Base-by-base conservation (phyloP, 1,139 yeast species). In the Barnettozyma hawaiiensis region DNA sequence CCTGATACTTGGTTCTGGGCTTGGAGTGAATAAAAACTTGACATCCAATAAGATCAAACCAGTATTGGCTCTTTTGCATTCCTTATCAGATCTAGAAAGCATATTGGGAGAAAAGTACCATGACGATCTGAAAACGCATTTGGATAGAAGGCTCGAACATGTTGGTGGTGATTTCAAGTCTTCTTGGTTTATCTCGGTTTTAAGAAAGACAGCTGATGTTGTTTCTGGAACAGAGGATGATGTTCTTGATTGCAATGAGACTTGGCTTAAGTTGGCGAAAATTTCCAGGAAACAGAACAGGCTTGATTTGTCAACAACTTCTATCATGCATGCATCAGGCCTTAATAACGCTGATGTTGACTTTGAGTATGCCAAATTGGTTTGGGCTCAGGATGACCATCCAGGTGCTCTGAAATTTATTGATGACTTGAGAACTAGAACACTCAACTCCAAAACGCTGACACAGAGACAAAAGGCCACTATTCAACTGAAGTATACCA, bases 381-480 rank as follows among this genome's bases (percentile, higher is more conserved):
- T 89, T 39, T 92, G 98, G 97, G 82, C 80, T 2, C 89, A 86
- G 58, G 96, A 95, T 1, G 94, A 87, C 49, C 89, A 81, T 49
- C 77, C 92, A 16, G 83, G 89, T 53, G 98, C 98, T 0, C 72
- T 92, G 33, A 78, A 83, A 42, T 71, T 79, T 9, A 67, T 90
- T 39, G 60, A 57, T 23, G 60, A 55, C 35, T 45, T 51, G 33
- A 49, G 50, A 15, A 42, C 58, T 31, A 51, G 58, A 19, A 47
- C 54, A 9, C 45, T 47, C 5, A 34, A 37, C 10, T 29, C 42
- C 4, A 15, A 21, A 16, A 33, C 41, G 2, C 39, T 47, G 4
- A 43, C 59, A 9, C 48, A 47, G 5, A 46, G 66, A 50, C 59
- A 62, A 40, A 63, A 66, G 39, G 75, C 86, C 2, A 66, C 70